Base-by-base conservation (phyloP, 2,329 filamentous ascomycete genomes). In the Proliferodiscus dingleyae region DNA sequence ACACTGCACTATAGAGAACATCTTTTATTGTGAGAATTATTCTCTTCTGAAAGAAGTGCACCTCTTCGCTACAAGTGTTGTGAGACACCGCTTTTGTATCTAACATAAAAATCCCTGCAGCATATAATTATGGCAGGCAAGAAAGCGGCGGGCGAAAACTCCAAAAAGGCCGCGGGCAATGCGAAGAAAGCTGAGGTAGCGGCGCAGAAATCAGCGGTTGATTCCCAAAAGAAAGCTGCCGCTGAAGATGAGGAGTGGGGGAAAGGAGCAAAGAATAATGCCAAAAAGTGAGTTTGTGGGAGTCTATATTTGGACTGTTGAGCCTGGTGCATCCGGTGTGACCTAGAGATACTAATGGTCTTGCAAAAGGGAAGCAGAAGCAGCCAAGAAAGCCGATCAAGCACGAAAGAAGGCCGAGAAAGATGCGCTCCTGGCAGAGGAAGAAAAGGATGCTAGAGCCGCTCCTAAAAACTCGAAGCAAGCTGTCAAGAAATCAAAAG, bases 401-500 rank as follows among this genome's bases (percentile, higher is more conserved):
- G 87, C 86, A 2, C 81, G 84, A 46, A 95, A 95, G 70, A 97
- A 95, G 70, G 91, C 90, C 41, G 93, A 97, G 65, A 85, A 85
- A 40, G 90, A 94, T 2, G 88, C 90, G 9, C 71, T 90, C 19
- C 70, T 89, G 29, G 83, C 81, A 46, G 89, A 87, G 63, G 93
- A 98, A 68, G 91, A 96, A 63, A 89, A 88, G 68, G 83, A 84
- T 56, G 71, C 76, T 48, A 85, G 86, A 66, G 70, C 77, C 3
- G 81, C 83, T 13, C 72, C 76, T 37, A 87, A 86, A 67, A 85
- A 85, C 64, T 69, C 76, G 47, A 87, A 87, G 67, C 70, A 75
- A 5, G 82, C 84, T 9, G 71, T 74, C 40, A 87, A 87, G 68
- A 86, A 85, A 64, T 77, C 65, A 65, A 77, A 74, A 39, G 87